These are phyloP conservation scores for Clohesyomyces aquaticus DNA, from an alignment of 495 filamentous ascomycete genomes.

Conservation along the genomic window DNA sequence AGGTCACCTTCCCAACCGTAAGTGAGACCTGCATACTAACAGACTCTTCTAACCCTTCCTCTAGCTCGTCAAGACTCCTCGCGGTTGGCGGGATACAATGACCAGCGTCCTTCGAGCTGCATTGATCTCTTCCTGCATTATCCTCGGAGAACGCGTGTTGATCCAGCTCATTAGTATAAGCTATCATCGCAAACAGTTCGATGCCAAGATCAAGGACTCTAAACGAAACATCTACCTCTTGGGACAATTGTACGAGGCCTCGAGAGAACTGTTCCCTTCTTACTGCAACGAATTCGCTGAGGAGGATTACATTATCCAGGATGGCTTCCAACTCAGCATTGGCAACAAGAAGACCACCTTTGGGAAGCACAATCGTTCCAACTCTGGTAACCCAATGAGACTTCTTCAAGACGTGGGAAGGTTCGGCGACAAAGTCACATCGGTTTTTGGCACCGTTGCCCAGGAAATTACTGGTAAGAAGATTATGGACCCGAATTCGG, in stretches of 20 bases:
- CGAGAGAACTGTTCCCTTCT: slow-evolving; percentile 81
- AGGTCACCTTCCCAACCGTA: slow-evolving; percentile 76
- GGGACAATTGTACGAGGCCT: slow-evolving; percentile 85
- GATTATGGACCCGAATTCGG: slow-evolving; percentile 85
- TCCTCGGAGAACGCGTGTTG: slow-evolving; percentile 77
- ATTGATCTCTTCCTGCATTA: slow-evolving; percentile 76
- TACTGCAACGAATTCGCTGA: slow-evolving; percentile 89
- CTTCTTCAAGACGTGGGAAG: slow-evolving; percentile 78
- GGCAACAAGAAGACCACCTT: slow-evolving; percentile 54
- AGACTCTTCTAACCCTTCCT: neutral
- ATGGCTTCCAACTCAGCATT: slow-evolving; percentile 61
- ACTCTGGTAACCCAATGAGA: slow-evolving; percentile 73
- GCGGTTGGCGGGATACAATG: slow-evolving; percentile 63
- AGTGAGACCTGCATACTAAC: slow-evolving; percentile 2
- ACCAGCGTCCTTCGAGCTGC: slow-evolving; percentile 74
- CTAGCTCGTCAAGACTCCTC: slow-evolving; percentile 23
- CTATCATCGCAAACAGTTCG: slow-evolving; percentile 94
- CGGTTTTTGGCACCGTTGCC: slow-evolving; percentile 85
- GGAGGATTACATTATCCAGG: slow-evolving; percentile 88
- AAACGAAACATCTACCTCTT: slow-evolving; percentile 83
- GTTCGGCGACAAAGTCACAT: slow-evolving; percentile 78
- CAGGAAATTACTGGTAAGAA: slow-evolving; percentile 93
- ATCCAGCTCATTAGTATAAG: slow-evolving; percentile 92
- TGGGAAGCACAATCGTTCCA: slow-evolving; percentile 53
- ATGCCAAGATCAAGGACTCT: slow-evolving; percentile 80